Base-by-base conservation (phyloP, 306 rosid genomes). In the Benincasa hispida region DNA sequence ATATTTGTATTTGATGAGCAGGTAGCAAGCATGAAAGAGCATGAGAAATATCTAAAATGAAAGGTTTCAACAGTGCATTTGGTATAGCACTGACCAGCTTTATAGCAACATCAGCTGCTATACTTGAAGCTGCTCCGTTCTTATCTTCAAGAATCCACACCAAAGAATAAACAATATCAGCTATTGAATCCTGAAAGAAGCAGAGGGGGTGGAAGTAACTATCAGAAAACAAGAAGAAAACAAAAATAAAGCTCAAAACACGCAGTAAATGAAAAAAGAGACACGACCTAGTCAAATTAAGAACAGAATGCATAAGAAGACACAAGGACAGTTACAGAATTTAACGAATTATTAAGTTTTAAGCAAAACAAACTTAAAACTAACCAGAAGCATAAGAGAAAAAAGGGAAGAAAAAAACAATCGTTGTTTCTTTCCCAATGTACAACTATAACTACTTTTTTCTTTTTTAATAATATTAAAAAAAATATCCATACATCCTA, bases 91-190 rank as follows among this genome's bases (percentile, higher is more conserved):
- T 76, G 68, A 88, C 84, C 78, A 91, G 77, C 86, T 91, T 91
- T 74, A 84, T 79, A 2, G 89, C 80, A 51, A 85, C 88, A 68
- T 88, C 83, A 21, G 88, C 83, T 35, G 97, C 89, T 82, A 84
- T 83, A 77, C 77, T 78, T 81, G 87, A 83, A 22, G 84, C 69
- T 21, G 83, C 59, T 37, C 57, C 84, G 78, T 76, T 90, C 81
- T 79, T 83, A 79, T 83, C 77, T 82, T 84, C 82, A 83, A 93
- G 97, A 79, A 88, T 93, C 89, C 92, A 91, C 28, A 82, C 80
- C 79, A 93, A 83, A 78, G 98, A 92, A 58, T 82, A 87, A 72
- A 91, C 77, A 63, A 85, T 76, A 82, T 89, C 94, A 19, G 80
- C 78, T 70, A 85, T 77, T 48, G 97, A 85, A 80, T 84, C 94